Evolutionary conservation across 2,329 filamentous ascomycete species (phyloP), one percentile per base, ranked within the genome.

Genomic region (Cadophora malorum): DNA sequence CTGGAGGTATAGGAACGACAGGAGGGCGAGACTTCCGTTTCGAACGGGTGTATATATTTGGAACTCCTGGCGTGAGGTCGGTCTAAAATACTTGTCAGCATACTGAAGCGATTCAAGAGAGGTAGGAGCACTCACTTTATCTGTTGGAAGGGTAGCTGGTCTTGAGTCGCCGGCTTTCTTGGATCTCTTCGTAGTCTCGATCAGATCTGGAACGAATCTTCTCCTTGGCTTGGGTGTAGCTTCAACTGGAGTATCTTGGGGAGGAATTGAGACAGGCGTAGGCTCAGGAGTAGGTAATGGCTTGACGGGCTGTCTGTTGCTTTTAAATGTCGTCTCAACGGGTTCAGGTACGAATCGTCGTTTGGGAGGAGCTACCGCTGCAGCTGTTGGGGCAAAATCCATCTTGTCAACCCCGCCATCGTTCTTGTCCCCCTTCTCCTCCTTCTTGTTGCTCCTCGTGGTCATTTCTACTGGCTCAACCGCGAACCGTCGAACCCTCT

Each of bases 121-220:
- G 47, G 50, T 9, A 33, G 38, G 88, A 87, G 0, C 88, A 65
- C 89, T 90, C 45, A 91, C 93, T 80, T 90, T 92, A 79, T 92
- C 89, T 67, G 86, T 85, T 12, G 86, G 88, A 64, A 83, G 84
- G 25, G 89, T 87, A 35, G 89, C 86, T 23, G 89, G 88, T 6
- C 84, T 84, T 0, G 84, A 79, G 73, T 93, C 90, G 23, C 88
- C 88, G 19, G 86, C 86, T 74, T 88, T 88, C 70, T 91, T 88
- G 41, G 89, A 88, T 64, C 93, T 85, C 74, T 89, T 88, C 4
- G 91, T 91, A 2, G 92, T 94, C 79, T 95, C 93, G 70, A 97
- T 90, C 65, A 97, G 83, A 75, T 95, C 90, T 14, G 93, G 93
- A 35, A 90, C 86, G 78, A 96, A 97, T 68, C 81, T 81, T 70